These are phyloP conservation scores for Mesembryanthemum crystallinum DNA, from an alignment of 148 eudicot genomes.

Conservation along the genomic window DNA sequence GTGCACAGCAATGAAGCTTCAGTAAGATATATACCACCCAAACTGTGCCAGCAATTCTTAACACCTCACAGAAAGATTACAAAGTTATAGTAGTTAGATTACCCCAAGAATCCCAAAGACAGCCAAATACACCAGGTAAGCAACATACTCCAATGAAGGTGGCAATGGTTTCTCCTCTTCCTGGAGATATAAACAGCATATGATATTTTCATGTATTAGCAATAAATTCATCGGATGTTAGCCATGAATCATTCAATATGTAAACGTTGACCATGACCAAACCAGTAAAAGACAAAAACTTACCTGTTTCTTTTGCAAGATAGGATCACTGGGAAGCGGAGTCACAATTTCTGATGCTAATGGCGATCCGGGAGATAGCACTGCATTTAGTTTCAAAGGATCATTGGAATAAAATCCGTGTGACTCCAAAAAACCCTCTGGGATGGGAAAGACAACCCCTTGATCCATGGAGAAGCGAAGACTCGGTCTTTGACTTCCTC, in stretches of 20 bases:
- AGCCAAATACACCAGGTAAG: slow-evolving; percentile 53
- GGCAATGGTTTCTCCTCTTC: slow-evolving; percentile 36
- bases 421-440: slow-evolving; percentile 30
- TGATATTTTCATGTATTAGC: not conserved
- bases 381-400: slow-evolving; percentile 4
- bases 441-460: slow-evolving; percentile 40
- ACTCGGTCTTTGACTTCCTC: slow-evolving; percentile 46
- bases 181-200: slow-evolving; percentile 32
- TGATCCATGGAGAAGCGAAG: slow-evolving; percentile 34
- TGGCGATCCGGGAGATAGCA: slow-evolving; percentile 25
- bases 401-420: slow-evolving; percentile 22
- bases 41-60: not conserved
- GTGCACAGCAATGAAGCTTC: too few species aligned
- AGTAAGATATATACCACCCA: not conserved
- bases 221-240: not conserved
- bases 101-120: slow-evolving; percentile 55
- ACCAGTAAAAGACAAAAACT: slow-evolving; percentile 9
- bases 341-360: slow-evolving; percentile 24
- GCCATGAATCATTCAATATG: not conserved
- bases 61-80: not conserved
- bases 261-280: not conserved
- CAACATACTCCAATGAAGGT: slow-evolving; percentile 42
- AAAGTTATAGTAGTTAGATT: not conserved
- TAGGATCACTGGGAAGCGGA: slow-evolving; percentile 43
- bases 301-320: slow-evolving; percentile 46